These are phyloP conservation scores for Ceratobasidium sp. DNA, from an alignment of 1,284 basidiomycete genomes.

Conservation along the genomic window DNA sequence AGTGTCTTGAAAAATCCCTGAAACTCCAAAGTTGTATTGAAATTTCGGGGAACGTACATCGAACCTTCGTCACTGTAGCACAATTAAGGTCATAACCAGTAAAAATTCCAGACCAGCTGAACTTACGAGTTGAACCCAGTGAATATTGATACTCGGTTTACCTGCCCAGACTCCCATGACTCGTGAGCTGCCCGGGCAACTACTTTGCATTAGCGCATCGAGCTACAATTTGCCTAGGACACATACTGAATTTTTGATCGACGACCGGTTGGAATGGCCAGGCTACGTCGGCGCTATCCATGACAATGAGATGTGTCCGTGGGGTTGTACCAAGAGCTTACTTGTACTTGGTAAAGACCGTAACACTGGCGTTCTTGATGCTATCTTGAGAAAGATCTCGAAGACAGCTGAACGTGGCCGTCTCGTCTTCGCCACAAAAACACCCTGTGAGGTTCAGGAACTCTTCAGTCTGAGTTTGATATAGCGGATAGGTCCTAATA, in stretches of 20 bases:
- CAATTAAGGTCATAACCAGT: background rate
- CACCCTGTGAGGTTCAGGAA: no score
- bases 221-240: background rate
- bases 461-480: no score
- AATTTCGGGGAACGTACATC: constrained; percentile 5
- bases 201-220: background rate
- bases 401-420: no score
- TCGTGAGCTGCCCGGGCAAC: background rate
- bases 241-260: constrained; percentile 14
- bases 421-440: no score
- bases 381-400: background rate
- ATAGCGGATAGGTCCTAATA: constrained; percentile 19
- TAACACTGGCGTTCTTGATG: constrained; percentile 5
- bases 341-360: constrained; percentile 8
- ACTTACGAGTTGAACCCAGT: constrained; percentile 27
- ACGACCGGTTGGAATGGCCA: constrained; percentile 27
- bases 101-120: background rate
- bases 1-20: constrained; percentile 19
- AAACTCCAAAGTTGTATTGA: constrained; percentile 11
- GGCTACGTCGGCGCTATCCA: background rate
- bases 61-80: constrained; percentile 13
- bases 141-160: constrained; percentile 14
- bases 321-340: background rate
- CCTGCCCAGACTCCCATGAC: constrained; percentile 8
- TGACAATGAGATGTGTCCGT: background rate